Percentiles rank a stretch among this genome's conserved stretches.
Conservation (phyloP, 2,329 filamentous ascomycete genomes). For the Talaromyces marneffei region DNA sequence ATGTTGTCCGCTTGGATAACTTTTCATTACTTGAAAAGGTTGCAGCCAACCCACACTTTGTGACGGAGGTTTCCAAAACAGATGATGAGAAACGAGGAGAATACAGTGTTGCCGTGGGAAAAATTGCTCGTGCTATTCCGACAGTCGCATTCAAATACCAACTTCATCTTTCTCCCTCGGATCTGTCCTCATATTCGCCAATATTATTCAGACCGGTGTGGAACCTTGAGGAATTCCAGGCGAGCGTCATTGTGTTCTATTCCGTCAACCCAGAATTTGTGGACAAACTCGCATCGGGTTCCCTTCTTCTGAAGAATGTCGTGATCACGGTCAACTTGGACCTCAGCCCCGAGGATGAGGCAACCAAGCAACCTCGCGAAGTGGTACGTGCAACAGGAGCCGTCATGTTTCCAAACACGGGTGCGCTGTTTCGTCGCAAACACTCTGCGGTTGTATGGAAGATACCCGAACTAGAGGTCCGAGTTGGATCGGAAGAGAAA, state of each 20-base stretch:
- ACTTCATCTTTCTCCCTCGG: slow-evolving; percentile 62
- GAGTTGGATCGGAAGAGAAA: slow-evolving; percentile 56
- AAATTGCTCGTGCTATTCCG: slow-evolving; percentile 58
- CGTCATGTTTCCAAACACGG: slow-evolving; percentile 43
- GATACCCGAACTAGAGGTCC: slow-evolving; percentile 48
- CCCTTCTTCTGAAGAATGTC: slow-evolving; percentile 66
- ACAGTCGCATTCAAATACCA: slow-evolving; percentile 89
- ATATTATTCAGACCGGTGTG: slow-evolving; percentile 68
- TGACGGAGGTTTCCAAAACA: slow-evolving; percentile 54
- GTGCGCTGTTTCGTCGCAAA: slow-evolving; percentile 43
- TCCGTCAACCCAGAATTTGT: slow-evolving; percentile 67
- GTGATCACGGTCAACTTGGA: slow-evolving; percentile 57
- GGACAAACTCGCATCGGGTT: slow-evolving; percentile 35
- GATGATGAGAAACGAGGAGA: slow-evolving; percentile 64
- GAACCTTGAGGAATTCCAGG: slow-evolving; percentile 78
- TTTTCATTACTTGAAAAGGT: slow-evolving; percentile 85
- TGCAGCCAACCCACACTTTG: slow-evolving; percentile 86
- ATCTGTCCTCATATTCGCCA: slow-evolving; percentile 58
- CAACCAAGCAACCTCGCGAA: slow-evolving; percentile 43
- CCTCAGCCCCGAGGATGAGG: slow-evolving; percentile 33
- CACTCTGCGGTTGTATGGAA: slow-evolving; percentile 43
- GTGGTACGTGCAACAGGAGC: slow-evolving; percentile 37
- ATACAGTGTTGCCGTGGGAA: slow-evolving; percentile 68
- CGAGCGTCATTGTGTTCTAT: slow-evolving; percentile 82
- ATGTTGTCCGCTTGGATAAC: slow-evolving; percentile 77